Base-by-base conservation (phyloP, 495 filamentous ascomycete species). In the Apodospora peruviana region DNA sequence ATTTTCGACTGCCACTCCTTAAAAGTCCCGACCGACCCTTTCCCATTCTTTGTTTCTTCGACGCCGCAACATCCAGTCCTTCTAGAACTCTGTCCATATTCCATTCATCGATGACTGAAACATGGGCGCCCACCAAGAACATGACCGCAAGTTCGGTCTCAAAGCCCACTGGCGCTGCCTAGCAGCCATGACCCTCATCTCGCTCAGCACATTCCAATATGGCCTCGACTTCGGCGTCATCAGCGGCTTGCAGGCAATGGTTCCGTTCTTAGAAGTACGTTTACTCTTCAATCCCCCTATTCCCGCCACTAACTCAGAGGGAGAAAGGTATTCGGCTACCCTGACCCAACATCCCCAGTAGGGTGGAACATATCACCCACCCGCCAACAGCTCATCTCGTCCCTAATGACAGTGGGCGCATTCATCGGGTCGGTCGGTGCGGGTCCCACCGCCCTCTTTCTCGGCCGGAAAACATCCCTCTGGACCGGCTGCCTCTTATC, bases 151-250 rank as follows among this genome's bases (percentile, higher is more conserved):
- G 1, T 48, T 40, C 24, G 45, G 45, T 25, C 45, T 61, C 40
- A 57, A 47, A 23, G 62, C 60, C 50, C 65, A 68, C 45, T 60
- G 65, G 62, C 61, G 57, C 25, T 58, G 55, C 10, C 50, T 68
- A 45, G 38, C 58, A 23, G 68, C 67, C 38, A 69, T 65, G 59
- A 68, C 59, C 40, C 68, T 69, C 16, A 70, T 69, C 55, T 71
- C 66, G 42, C 72, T 73, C 50, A 66, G 56, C 42, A 71, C 77
- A 2, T 82, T 82, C 50, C 77, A 82, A 56, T 82, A 81, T 65
- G 77, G 79, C 2, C 56, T 80, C 42, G 78, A 82, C 48, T 81
- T 79, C 50, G 76, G 74, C 11, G 59, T 79, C 40, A 75, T 82
- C 40, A 76, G 74, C 11, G 75, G 76, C 46, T 64, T 82, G 14